Evolutionary conservation across 495 filamentous ascomycete genomes (phyloP), one percentile per base, ranked within the genome.

Genomic region (Penicillium egyptiacum): DNA sequence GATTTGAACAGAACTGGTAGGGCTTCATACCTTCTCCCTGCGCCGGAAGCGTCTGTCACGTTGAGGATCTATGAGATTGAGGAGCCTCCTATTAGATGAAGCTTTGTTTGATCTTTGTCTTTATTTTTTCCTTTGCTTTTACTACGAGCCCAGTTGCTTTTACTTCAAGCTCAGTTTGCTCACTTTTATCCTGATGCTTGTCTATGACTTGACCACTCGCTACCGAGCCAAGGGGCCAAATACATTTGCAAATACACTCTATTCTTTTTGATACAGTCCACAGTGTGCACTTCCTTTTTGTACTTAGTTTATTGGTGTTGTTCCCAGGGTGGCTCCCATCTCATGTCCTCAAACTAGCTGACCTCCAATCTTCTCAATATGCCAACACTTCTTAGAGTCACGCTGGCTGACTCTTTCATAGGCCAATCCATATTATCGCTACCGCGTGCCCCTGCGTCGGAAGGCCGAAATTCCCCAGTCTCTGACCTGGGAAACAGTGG

Each of bases 1-100:
- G 61, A 71, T 50, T 52, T 66, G 48, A 68, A 60, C 14, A 17
- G 45, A 40, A 50, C 54, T 57, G 72, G 73, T 77, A 72, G 60
- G 73, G 57, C 25, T 28, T 42, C 57, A 33, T 59, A 65, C 42
- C 53, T 66, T 48, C 69, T 72, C 41, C 71, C 68, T 41, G 51
- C 63, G 11, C 61, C 66, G 52, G 60, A 56, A 53, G 57, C 57
- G 41, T 52, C 65, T 51, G 54, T 75, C 44, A 74, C 74, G 12
- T 58, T 73, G 62, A 70, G 41, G 45, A 63, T 68, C 43, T 71
- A 77, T 66, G 72, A 75, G 67, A 61, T 77, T 39, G 74, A 77
- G 61, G 74, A 77, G 63, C 71, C 72, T 48, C 39, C 62, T 42
- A 44, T 65, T 60, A 58, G 45, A 66, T 40, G 47, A 51, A 8